Conservation (phyloP, 805 yeast genomes). For the Kodamaea leandrae region DNA sequence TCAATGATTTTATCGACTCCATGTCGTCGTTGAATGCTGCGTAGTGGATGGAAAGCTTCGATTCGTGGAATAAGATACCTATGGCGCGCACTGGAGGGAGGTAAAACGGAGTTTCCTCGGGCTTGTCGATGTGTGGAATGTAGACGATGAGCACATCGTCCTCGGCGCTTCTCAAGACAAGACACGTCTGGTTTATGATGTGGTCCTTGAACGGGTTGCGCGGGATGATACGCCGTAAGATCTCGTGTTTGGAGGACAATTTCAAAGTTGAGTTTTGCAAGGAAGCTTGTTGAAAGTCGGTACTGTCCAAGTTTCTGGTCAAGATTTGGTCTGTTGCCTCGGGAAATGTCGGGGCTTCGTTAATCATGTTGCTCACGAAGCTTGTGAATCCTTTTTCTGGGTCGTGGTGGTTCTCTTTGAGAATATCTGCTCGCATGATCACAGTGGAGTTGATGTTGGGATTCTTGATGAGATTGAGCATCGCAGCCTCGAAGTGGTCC, state of each 20-base stretch:
- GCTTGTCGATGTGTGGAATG: constrained; percentile 64
- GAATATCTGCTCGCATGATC: constrained; percentile 81
- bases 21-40: constrained; percentile 50
- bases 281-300: constrained; percentile 29
- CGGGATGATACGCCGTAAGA: constrained; percentile 87
- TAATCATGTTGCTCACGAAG: constrained; percentile 25
- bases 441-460: constrained; percentile 93
- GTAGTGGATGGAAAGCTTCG: constrained; percentile 68
- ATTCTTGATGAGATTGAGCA: constrained; percentile 73
- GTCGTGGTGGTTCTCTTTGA: constrained; percentile 49
- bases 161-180: neutral
- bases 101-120: constrained; percentile 76
- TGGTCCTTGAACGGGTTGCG: constrained; percentile 85
- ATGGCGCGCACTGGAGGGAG: constrained; percentile 83
- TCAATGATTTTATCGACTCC: constrained; percentile 25
- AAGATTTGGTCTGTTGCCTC: constrained; percentile 21
- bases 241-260: constrained; percentile 41
- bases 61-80: constrained; percentile 55
- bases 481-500: constrained; percentile 67
- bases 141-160: constrained; percentile 57
- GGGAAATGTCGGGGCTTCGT: constrained; percentile 35
- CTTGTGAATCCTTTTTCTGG: constrained; percentile 29
- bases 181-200: constrained; percentile 81
- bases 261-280: constrained; percentile 20
- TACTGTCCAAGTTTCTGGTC: constrained; percentile 35